Percentiles rank a stretch among this genome's conserved stretches.
Conservation (phyloP, 331 rosid genomes). For the Rosa hybrid region DNA sequence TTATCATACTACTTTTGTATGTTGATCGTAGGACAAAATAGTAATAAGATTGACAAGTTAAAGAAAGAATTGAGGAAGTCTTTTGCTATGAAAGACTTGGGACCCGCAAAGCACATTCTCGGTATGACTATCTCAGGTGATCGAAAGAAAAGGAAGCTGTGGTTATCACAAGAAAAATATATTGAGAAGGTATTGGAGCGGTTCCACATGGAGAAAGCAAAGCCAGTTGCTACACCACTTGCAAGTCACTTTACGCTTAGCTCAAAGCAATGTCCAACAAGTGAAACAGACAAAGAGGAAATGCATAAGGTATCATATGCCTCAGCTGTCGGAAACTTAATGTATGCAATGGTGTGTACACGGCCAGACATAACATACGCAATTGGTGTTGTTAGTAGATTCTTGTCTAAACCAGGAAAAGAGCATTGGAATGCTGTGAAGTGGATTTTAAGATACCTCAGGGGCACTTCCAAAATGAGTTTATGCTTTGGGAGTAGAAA, state of each 20-base stretch:
- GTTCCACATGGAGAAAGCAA: background rate
- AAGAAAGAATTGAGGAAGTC: too few relatives aligned
- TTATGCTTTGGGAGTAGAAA: conserved; percentile 1
- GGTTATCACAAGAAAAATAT: background rate
- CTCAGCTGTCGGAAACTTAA: background rate
- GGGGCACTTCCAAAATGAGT: background rate
- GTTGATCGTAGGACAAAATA: too few relatives aligned
- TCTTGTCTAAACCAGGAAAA: background rate
- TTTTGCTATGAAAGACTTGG: too few relatives aligned
- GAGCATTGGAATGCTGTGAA: background rate
- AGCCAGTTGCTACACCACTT: background rate
- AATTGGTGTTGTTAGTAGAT: background rate
- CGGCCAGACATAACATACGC: background rate
- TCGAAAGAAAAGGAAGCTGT: too few relatives aligned
- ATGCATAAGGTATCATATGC: background rate
- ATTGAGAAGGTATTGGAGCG: background rate
- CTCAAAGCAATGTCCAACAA: background rate
- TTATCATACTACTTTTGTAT: too few relatives aligned
- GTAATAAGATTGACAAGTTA: too few relatives aligned
- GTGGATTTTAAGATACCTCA: background rate
- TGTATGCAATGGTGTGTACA: background rate
- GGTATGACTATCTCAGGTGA: too few relatives aligned
- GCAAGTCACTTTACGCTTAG: background rate
- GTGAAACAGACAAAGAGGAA: background rate
- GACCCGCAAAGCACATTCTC: too few relatives aligned